Evolutionary conservation across 2,329 filamentous ascomycete genomes (phyloP), one percentile per base, ranked within the genome.

Genomic region (Daldinia sp.): DNA sequence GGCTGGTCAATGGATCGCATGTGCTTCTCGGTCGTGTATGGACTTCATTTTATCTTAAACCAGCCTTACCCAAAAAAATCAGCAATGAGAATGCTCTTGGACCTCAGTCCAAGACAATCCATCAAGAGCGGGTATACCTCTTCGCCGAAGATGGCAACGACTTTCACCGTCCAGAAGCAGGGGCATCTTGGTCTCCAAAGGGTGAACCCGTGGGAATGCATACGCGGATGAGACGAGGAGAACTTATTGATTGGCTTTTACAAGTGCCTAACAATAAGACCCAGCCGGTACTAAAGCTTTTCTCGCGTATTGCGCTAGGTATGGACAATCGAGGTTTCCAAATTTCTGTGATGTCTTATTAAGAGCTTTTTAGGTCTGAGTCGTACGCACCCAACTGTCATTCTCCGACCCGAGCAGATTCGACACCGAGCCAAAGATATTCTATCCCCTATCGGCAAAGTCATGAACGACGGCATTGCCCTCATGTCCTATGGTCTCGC

Each of bases 401-500:
- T 83, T 0, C 79, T 90, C 1, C 76, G 84, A 6, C 76, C 74
- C 0, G 26, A 78, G 0, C 84, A 89, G 63, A 87, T 90, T 41
- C 72, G 70, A 20, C 77, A 82, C 37, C 72, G 70, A 6, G 3
- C 68, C 4, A 3, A 71, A 0, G 83, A 87, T 68, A 72, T 87
- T 2, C 46, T 76, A 0, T 85, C 84, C 0, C 79, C 79, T 0
- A 76, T 67, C 1, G 71, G 74, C 0, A 79, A 83, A 6, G 82
- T 86, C 0, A 90, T 91, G 88, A 90, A 90, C 51, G 89, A 91
- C 61, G 89, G 92, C 0, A 90, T 92, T 50, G 88, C 84, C 0
- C 80, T 80, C 2, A 90, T 94, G 71, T 94, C 92, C 0, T 81
- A 82, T 3, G 85, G 81, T 1, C 84, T 92, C 1, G 89, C 88